Evolutionary conservation across 345 rosid species (phyloP).

Genomic region (Kandelia obovata): DNA sequence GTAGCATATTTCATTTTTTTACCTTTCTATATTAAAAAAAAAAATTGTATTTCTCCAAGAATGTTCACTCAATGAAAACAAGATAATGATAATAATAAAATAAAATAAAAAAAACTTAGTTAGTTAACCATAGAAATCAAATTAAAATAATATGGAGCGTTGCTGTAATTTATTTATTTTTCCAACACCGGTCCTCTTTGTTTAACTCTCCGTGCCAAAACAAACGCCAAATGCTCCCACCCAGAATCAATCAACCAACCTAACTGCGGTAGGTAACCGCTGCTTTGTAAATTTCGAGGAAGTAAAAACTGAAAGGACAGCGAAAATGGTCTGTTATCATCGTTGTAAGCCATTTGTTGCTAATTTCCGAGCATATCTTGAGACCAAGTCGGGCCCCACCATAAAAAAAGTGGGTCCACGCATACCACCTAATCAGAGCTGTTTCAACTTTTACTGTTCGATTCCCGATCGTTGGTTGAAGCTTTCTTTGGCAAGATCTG

Average conservation of each 20-base stretch:
- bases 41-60: no score
- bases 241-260: no score
- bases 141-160: no score
- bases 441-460: neutral
- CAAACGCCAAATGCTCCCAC: neutral
- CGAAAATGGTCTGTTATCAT: constrained; percentile 3
- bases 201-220: no score
- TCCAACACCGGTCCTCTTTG: no score
- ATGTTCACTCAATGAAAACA: no score
- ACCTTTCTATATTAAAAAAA: no score
- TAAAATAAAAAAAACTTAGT: no score
- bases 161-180: no score
- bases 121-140: no score
- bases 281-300: neutral
- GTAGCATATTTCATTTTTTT: no score
- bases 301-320: constrained; percentile 3
- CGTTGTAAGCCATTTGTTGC: neutral
- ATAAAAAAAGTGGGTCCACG: neutral
- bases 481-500: constrained; percentile 10
- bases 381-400: constrained; percentile 3
- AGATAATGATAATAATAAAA: no score
- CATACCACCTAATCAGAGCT: neutral
- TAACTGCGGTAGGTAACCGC: neutral
- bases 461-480: constrained; percentile 8
- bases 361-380: neutral